Evolutionary conservation across 1,284 basidiomycete genomes (phyloP).

Genomic region (Ceratobasidium sp.): DNA sequence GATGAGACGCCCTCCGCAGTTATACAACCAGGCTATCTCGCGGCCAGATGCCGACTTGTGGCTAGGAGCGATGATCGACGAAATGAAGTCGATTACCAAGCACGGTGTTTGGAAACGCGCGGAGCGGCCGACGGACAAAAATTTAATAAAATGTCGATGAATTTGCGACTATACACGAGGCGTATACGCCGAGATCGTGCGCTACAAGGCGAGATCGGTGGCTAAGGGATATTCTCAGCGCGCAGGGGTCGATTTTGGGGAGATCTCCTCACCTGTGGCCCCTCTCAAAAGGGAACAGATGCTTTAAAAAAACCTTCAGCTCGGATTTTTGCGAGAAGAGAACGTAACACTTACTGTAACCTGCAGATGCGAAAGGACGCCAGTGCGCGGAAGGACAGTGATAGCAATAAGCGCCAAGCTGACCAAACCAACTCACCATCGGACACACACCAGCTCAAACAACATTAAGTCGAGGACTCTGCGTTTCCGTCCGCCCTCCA

Average conservation of each 20-base stretch:
- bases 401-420: no score
- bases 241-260: conserved; percentile 50
- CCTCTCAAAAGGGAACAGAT: no score
- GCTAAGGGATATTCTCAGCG: conserved; percentile 58
- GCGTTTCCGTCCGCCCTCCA: no score
- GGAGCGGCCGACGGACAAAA: conserved; percentile 20
- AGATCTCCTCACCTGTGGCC: conserved; percentile 50
- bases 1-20: conserved; percentile 1
- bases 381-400: no score
- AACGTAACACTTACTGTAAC: no score
- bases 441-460: no score
- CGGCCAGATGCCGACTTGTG: conserved; percentile 23
- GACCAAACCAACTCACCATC: no score
- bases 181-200: conserved; percentile 52
- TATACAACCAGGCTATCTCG: conserved; percentile 17
- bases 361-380: no score
- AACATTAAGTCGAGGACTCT: no score
- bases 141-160: conserved; percentile 50
- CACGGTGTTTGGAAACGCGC: conserved; percentile 14
- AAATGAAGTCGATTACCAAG: conserved; percentile 23
- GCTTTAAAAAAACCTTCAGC: no score
- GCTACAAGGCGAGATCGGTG: conserved; percentile 57
- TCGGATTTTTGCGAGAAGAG: no score
- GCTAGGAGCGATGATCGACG: conserved; percentile 15
- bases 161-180: conserved; percentile 55